Conservation (phyloP, 2,329 filamentous ascomycete species). For the Pyrenophora seminiperda region DNA sequence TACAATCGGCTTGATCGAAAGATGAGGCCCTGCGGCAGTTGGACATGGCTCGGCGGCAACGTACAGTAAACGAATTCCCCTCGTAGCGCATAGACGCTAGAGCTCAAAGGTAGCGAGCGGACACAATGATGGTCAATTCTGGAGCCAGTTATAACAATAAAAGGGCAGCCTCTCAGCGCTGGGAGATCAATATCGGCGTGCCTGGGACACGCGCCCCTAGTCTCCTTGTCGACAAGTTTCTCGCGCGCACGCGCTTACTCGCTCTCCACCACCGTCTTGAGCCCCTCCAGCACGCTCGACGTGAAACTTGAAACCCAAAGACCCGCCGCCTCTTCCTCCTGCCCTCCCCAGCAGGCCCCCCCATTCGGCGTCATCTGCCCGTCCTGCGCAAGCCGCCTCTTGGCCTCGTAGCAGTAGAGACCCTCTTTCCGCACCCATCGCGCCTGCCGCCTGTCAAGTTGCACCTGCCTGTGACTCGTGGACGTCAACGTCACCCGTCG, state of each 20-base stretch:
- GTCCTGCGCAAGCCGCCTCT: not conserved
- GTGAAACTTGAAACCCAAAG: constrained; percentile 29
- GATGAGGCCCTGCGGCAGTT: constrained; percentile 2
- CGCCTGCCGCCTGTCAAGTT: constrained; percentile 27
- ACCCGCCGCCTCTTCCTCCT: constrained; percentile 20
- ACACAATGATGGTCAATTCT: constrained; percentile 32
- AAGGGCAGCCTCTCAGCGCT: constrained; percentile 36
- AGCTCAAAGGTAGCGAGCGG: constrained; percentile 37
- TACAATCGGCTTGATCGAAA: not conserved
- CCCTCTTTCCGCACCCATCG: constrained; percentile 17
- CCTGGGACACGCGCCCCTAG: constrained; percentile 15
- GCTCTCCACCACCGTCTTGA: constrained; percentile 26
- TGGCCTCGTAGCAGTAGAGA: constrained; percentile 8
- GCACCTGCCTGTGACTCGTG: constrained; percentile 35
- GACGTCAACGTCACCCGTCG: constrained; percentile 37
- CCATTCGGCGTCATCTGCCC: constrained; percentile 9
- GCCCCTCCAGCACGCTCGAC: constrained; percentile 31
- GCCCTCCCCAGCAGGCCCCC: constrained; percentile 3
- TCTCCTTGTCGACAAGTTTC: constrained; percentile 38
- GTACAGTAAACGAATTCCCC: constrained; percentile 20
- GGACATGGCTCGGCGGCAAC: constrained; percentile 13
- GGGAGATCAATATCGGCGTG: constrained; percentile 14
- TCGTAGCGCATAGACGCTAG: constrained; percentile 18
- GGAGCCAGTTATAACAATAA: constrained; percentile 30
- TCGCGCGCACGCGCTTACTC: constrained; percentile 38